phyloP scores from a whole-genome alignment of 2,329 filamentous ascomycete genomes.

The Colletotrichum sp. region DNA sequence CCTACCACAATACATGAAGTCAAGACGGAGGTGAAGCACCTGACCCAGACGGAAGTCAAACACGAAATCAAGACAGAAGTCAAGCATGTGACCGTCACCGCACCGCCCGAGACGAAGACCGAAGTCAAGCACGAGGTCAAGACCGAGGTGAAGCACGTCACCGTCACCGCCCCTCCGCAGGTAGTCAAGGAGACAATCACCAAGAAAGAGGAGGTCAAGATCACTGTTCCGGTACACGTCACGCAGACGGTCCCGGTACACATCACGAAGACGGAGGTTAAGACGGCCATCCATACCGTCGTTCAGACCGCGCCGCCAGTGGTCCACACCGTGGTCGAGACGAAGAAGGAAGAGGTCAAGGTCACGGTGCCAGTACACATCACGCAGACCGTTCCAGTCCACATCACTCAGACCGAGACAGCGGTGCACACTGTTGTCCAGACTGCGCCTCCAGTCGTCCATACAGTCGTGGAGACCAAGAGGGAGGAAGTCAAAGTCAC shows the following conservation, averaged over 20 bases:
- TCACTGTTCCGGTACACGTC: background rate
- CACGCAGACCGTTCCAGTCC: background rate
- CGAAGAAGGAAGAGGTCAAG: background rate
- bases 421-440: background rate
- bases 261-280: background rate
- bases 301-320: background rate
- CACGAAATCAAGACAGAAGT: conserved; percentile 2
- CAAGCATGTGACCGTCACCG: background rate
- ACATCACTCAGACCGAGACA: background rate
- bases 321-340: background rate
- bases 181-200: background rate
- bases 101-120: background rate
- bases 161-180: background rate
- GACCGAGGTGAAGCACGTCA: background rate
- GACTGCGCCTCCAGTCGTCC: background rate
- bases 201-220: background rate
- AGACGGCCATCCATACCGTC: background rate
- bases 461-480: too few species aligned
- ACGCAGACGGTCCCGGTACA: background rate
- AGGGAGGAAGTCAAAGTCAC: background rate
- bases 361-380: background rate
- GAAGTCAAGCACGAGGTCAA: background rate
- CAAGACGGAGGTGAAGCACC: background rate
- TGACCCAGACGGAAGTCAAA: background rate
- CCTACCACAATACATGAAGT: conserved; percentile 2